Conservation (phyloP, 495 filamentous ascomycete genomes). For the Neurospora pannonica region DNA sequence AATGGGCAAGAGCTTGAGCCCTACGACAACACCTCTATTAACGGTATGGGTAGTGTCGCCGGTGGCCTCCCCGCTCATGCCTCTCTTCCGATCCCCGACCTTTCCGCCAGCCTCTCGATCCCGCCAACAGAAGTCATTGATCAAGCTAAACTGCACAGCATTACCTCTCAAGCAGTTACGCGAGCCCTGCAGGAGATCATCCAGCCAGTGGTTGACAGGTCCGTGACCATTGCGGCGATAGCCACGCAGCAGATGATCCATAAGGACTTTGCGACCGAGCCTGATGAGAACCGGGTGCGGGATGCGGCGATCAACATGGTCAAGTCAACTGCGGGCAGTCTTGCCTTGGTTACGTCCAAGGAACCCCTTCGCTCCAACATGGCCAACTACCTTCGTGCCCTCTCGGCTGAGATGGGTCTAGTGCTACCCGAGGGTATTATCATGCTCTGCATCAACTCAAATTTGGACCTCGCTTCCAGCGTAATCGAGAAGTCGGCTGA, state of each 20-base stretch:
- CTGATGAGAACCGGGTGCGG: slow-evolving; percentile 75
- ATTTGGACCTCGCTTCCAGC: slow-evolving; percentile 82
- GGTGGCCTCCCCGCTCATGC: slow-evolving; percentile 63
- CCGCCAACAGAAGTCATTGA: slow-evolving; percentile 69
- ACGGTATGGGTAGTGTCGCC: slow-evolving; percentile 57
- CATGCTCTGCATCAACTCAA: slow-evolving; percentile 97
- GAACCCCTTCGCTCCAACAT: slow-evolving; percentile 94
- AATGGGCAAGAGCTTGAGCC: slow-evolving; percentile 47
- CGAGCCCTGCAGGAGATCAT: slow-evolving; percentile 91
- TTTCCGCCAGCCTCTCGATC: slow-evolving; percentile 61
- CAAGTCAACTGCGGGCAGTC: slow-evolving; percentile 79
- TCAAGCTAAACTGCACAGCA: slow-evolving; percentile 62
- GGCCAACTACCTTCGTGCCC: slow-evolving; percentile 81
- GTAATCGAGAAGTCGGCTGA: slow-evolving; percentile 92
- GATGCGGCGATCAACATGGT: slow-evolving; percentile 85
- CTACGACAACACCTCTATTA: slow-evolving; percentile 70
- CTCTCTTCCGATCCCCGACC: slow-evolving; percentile 70
- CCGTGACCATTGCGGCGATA: slow-evolving; percentile 94
- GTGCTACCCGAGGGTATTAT: slow-evolving; percentile 81
- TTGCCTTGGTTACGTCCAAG: slow-evolving; percentile 96
- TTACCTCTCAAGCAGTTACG: slow-evolving; percentile 73
- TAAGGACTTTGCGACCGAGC: slow-evolving; percentile 92
- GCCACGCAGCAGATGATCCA: slow-evolving; percentile 86
- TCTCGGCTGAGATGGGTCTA: slow-evolving; percentile 58
- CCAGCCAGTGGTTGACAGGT: slow-evolving; percentile 90